Base-by-base conservation (phyloP, 805 yeast species). In the Metschnikowia cerradonensis region DNA sequence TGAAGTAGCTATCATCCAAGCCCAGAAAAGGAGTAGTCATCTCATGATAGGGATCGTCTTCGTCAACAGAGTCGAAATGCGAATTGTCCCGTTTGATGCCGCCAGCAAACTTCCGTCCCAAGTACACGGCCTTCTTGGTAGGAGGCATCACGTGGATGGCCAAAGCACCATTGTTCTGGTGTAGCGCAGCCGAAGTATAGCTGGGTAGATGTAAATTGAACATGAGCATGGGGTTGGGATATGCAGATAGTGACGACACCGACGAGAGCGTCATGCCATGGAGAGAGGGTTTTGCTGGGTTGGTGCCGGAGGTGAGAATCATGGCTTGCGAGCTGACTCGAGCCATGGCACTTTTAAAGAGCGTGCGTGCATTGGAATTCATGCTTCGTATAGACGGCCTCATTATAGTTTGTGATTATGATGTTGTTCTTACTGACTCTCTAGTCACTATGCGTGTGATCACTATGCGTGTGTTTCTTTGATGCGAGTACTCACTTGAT, bases 201-300 rank as follows among this genome's bases (percentile, higher is more conserved):
- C 96, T 88, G 0, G 98, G 98, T 13, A 83, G 71, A 66, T 88
- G 96, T 36, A 92, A 71, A 64, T 92, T 92, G 72, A 92, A 91
- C 60, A 89, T 94, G 1, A 92, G 61, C 48, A 91, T 67, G 1
- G 96, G 95, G 13, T 74, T 75, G 0, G 97, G 97, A 44, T 77
- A 73, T 30, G 90, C 79, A 0, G 96, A 83, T 13, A 92, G 70
- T 1, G 97, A 90, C 11, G 89, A 81, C 41, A 90, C 88, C 1
- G 96, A 89, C 2, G 96, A 87, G 1, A 92, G 72, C 0, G 97
- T 90, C 74, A 88, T 81, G 0, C 97, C 97, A 67, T 78, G 86
- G 36, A 75, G 67, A 20, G 22, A 36, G 17, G 41, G 39, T 36
- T 38, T 45, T 14, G 48, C 38, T 3, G 45, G 35, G 11, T 35